Evolutionary conservation across 768 basidiomycete genomes (phyloP), one percentile per base, ranked within the genome.

Genomic region (Nevesoporus exiguus): DNA sequence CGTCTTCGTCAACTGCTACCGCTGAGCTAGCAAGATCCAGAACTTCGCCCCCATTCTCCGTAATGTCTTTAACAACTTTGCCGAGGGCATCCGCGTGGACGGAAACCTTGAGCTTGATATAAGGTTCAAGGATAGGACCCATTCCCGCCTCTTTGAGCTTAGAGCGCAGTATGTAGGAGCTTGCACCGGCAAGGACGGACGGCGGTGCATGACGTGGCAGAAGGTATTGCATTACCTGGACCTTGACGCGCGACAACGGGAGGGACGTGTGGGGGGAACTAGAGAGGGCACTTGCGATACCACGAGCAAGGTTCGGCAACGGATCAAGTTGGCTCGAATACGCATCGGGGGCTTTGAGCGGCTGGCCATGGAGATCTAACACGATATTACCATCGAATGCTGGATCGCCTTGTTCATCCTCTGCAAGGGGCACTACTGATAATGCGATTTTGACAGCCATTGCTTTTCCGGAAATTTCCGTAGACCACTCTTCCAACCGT

Each of bases 71-170:
- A 43, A 92, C 81, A 21, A 89, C 83, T 61, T 83, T 88, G 22
- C 92, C 90, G 3, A 93, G 73, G 53, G 76, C 76, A 54, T 84
- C 81, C 58, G 86, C 85, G 24, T 76, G 74, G 7, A 90, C 82
- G 15, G 80, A 80, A 43, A 90, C 77, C 60, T 84, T 90, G 58
- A 92, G 73, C 29, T 73, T 72, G 24, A 90, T 77, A 59, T 82
- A 93, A 10, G 93, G 91, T 64, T 94, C 92, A 68, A 92, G 77
- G 40, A 94, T 69, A 3, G 87, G 77, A 1, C 91, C 92, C 62
- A 82, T 77, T 10, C 86, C 86, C 4, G 83, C 81, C 29, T 77
- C 76, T 24, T 76, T 78, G 49, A 93, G 67, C 29, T 78, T 77
- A 31, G 81, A 77, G 34, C 86, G 85, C 44, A 92, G 67, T 42